Evolutionary conservation across 148 eudicot genomes (phyloP).

Genomic region (Vaccinium vitisidaea): DNA sequence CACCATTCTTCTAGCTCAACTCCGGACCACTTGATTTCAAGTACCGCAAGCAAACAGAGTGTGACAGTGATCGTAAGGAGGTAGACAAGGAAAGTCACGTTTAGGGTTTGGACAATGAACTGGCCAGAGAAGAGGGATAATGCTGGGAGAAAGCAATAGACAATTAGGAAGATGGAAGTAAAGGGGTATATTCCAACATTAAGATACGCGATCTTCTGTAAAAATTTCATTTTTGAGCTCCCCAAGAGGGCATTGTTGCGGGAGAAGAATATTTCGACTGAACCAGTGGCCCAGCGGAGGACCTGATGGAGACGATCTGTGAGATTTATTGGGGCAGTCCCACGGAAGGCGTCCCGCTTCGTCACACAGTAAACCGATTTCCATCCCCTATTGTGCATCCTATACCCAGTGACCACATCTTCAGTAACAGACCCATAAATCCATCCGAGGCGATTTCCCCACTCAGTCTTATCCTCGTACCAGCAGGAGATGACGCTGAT

Average conservation of each 20-base stretch:
- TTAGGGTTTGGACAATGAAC: conserved; percentile 78
- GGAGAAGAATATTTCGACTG: conserved; percentile 90
- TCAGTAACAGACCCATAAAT: conserved; percentile 93
- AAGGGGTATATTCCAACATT: conserved; percentile 92
- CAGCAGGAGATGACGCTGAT: conserved; percentile 85
- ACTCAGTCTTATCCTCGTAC: conserved; percentile 95
- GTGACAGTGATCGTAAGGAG: conserved; percentile 66
- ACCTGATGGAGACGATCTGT: conserved; percentile 95
- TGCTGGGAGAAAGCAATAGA: conserved; percentile 90
- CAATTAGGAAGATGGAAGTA: conserved; percentile 79
- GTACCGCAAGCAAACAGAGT: conserved; percentile 62
- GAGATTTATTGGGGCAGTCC: conserved; percentile 89
- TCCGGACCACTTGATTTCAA: conserved; percentile 90
- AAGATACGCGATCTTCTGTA: conserved; percentile 84
- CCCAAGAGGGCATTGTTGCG: conserved; percentile 88
- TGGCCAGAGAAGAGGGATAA: conserved; percentile 93
- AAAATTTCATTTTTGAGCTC: conserved; percentile 75
- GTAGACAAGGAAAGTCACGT: conserved; percentile 77
- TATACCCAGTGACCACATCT: conserved; percentile 91
- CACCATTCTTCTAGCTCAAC: conserved; percentile 87
- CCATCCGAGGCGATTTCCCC: conserved; percentile 94
- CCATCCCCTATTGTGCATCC: conserved; percentile 97
- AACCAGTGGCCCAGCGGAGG: conserved; percentile 93
- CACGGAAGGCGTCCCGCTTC: conserved; percentile 86
- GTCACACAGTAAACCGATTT: conserved; percentile 81